Conservation (phyloP, 2,329 filamentous ascomycete genomes). For the Diaporthe humulicola region DNA sequence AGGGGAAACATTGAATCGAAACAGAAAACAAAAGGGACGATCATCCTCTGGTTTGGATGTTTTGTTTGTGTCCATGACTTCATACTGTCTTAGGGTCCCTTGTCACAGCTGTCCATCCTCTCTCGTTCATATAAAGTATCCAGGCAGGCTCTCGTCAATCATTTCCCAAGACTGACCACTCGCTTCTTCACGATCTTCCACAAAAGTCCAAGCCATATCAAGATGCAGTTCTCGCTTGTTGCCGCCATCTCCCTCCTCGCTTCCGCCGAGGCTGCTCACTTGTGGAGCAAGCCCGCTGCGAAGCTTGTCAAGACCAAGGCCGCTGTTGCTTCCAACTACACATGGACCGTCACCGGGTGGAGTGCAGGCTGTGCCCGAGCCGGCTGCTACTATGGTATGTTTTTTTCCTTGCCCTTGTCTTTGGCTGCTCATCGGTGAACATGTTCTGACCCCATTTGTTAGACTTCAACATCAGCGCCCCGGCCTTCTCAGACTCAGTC, state of each 20-base stretch:
- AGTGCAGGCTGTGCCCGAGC: slow-evolving; percentile 28
- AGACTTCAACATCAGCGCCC: slow-evolving; percentile 37
- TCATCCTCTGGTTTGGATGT: background rate
- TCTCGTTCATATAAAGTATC: background rate
- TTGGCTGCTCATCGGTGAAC: background rate
- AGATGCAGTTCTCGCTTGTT: slow-evolving; percentile 36
- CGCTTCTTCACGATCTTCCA: background rate
- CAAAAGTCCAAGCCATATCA: background rate
- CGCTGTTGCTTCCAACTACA: slow-evolving; percentile 32
- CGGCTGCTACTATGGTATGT: slow-evolving; percentile 37
- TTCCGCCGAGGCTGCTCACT: slow-evolving; percentile 23
- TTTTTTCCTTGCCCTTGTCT: background rate
- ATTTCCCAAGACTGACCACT: slow-evolving; percentile 3
- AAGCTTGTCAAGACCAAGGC: slow-evolving; percentile 9
- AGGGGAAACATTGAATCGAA: slow-evolving; percentile 25
- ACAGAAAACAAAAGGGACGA: slow-evolving; percentile 30
- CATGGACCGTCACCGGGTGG: slow-evolving; percentile 38
- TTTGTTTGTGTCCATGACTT: slow-evolving; percentile 11
- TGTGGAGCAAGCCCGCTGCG: slow-evolving; percentile 21
- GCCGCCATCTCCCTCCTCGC: slow-evolving; percentile 33
- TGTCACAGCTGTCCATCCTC: background rate
- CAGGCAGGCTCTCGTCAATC: background rate
- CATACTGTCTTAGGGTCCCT: slow-evolving; percentile 23
- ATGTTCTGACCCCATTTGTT: background rate
- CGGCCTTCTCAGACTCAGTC: slow-evolving; percentile 8